Evolutionary conservation across 2,329 filamentous ascomycete species (phyloP).

Genomic region (Shiraia bambusicola): DNA sequence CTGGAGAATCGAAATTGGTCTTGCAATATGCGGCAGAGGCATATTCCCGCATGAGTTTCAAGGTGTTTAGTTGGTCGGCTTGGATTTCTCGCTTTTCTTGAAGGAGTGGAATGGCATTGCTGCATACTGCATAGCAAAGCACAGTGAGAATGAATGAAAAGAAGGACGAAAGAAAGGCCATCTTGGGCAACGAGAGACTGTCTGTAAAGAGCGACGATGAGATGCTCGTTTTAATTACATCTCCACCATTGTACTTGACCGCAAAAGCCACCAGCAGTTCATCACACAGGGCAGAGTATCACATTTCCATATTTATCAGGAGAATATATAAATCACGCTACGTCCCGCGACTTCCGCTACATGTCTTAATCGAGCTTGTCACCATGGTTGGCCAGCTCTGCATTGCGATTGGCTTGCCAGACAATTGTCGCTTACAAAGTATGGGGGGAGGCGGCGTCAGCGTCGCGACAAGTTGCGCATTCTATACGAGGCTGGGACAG

Average conservation of each 20-base stretch:
- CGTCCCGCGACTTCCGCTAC: slow-evolving; percentile 6
- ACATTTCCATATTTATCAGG: slow-evolving; percentile 13
- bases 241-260: neutral
- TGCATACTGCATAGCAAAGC: slow-evolving; percentile 10
- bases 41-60: slow-evolving; percentile 47
- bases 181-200: neutral
- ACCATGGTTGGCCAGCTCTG: slow-evolving; percentile 8
- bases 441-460: slow-evolving; percentile 13
- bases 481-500: neutral
- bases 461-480: slow-evolving; percentile 9
- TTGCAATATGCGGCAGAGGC: slow-evolving; percentile 57
- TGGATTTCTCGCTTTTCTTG: slow-evolving; percentile 24
- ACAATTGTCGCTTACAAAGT: slow-evolving; percentile 2
- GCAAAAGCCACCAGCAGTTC: slow-evolving; percentile 9
- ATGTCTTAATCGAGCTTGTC: slow-evolving; percentile 12
- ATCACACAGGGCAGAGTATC: slow-evolving; percentile 9
- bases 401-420: slow-evolving; percentile 12
- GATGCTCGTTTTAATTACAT: neutral
- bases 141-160: slow-evolving; percentile 14
- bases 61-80: slow-evolving; percentile 18
- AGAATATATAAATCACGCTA: slow-evolving; percentile 5
- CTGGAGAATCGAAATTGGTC: slow-evolving; percentile 48
- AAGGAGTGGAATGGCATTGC: slow-evolving; percentile 22
- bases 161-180: slow-evolving; percentile 7
- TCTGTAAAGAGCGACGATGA: slow-evolving; percentile 8